A percentile compares a stretch with the other conserved stretches of the same genome.
These are phyloP conservation scores for Monotropa hypopitys DNA, from an alignment of 179 eudicot species.

Conservation along the genomic window DNA sequence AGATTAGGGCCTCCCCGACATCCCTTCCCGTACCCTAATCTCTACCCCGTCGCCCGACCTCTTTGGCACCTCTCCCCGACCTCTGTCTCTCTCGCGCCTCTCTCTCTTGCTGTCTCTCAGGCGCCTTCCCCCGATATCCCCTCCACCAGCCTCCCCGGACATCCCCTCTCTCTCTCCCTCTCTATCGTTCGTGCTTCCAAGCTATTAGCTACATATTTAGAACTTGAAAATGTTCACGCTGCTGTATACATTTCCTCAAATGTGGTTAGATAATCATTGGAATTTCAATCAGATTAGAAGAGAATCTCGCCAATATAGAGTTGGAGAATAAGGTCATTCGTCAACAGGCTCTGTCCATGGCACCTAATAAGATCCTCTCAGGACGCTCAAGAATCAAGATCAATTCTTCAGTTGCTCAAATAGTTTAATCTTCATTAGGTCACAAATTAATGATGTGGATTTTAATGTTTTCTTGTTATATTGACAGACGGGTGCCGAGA, in stretches of 20 bases:
- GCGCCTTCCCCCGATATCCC: too few relatives aligned
- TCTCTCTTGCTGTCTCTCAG: too few relatives aligned
- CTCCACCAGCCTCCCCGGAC: too few relatives aligned
- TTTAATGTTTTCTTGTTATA: not conserved
- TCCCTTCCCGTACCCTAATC: too few relatives aligned
- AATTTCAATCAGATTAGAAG: slow-evolving; percentile 34
- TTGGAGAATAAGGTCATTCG: slow-evolving; percentile 84
- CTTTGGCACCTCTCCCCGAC: too few relatives aligned
- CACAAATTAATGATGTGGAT: not conserved
- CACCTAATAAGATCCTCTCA: slow-evolving; percentile 53
- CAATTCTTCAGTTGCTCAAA: slow-evolving; percentile 53
- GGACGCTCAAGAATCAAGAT: slow-evolving; percentile 65
- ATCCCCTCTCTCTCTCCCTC: too few relatives aligned
- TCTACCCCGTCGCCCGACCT: too few relatives aligned
- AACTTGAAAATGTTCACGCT: not conserved
- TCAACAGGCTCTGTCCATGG: slow-evolving; percentile 68
- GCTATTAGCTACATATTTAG: not conserved
- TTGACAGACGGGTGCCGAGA: slow-evolving; percentile 68
- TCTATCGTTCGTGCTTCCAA: not conserved
- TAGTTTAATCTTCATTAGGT: slow-evolving; percentile 6
- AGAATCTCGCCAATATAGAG: slow-evolving; percentile 59
- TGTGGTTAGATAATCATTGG: not conserved
- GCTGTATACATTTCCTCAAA: not conserved
- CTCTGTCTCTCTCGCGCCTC: too few relatives aligned
- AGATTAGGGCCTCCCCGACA: too few relatives aligned